phyloP scores from a whole-genome alignment of 2,329 filamentous ascomycete species.

The Anisogramma anomala region DNA sequence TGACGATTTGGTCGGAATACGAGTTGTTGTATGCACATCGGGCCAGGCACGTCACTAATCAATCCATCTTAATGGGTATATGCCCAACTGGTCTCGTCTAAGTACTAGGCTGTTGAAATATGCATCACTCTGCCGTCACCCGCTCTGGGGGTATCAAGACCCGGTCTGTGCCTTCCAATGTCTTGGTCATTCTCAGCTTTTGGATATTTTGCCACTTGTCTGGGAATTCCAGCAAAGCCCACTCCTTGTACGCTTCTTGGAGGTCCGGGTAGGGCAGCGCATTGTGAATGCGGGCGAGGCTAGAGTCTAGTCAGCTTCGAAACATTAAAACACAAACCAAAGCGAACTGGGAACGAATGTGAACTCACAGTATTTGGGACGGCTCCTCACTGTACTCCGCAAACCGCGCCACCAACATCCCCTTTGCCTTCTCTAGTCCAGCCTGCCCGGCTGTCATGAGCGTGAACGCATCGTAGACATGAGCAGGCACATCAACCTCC shows the following conservation, averaged over 20 bases:
- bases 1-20: too few species aligned
- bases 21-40: slow-evolving; percentile 4
- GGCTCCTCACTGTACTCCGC: slow-evolving; percentile 54
- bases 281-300: slow-evolving; percentile 11
- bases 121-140: slow-evolving; percentile 1
- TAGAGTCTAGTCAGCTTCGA: slow-evolving; percentile 1
- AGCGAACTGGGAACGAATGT: slow-evolving; percentile 1
- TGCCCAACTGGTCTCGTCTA: background rate
- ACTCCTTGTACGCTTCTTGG: slow-evolving; percentile 9
- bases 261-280: slow-evolving; percentile 6
- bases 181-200: slow-evolving; percentile 4
- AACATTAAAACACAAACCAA: background rate
- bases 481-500: slow-evolving; percentile 65
- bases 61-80: slow-evolving; percentile 1
- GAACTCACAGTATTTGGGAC: slow-evolving; percentile 57
- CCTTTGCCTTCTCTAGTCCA: slow-evolving; percentile 54
- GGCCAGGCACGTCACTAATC: slow-evolving; percentile 1
- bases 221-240: slow-evolving; percentile 11
- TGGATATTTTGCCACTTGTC: slow-evolving; percentile 3
- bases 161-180: slow-evolving; percentile 10
- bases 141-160: slow-evolving; percentile 3
- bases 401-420: slow-evolving; percentile 55
- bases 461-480: slow-evolving; percentile 66
- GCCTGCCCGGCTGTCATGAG: slow-evolving; percentile 65
- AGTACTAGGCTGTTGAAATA: background rate